These are phyloP conservation scores for Ophiosphaerella korrae DNA, from an alignment of 2,329 filamentous ascomycete species.

Conservation along the genomic window DNA sequence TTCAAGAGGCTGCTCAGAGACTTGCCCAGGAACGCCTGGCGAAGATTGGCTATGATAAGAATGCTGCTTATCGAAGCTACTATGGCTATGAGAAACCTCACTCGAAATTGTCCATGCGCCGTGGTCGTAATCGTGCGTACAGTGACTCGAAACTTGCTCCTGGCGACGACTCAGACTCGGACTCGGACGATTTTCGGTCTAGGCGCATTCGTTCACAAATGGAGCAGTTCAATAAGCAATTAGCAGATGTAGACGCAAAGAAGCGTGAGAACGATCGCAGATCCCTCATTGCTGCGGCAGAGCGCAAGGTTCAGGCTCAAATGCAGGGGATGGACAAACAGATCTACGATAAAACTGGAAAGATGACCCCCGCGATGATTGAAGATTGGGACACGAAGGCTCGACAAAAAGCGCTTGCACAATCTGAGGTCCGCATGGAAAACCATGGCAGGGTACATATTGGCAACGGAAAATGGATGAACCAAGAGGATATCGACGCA, in stretches of 20 bases:
- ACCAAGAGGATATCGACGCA: constrained; percentile 76
- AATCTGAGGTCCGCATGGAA: constrained; percentile 64
- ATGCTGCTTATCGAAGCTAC: constrained; percentile 72
- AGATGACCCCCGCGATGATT: constrained; percentile 69
- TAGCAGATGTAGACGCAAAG: constrained; percentile 71
- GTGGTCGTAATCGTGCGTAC: constrained; percentile 64
- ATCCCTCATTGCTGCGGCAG: constrained; percentile 75
- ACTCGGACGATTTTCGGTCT: constrained; percentile 69
- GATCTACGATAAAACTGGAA: constrained; percentile 76
- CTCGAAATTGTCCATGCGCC: constrained; percentile 57
- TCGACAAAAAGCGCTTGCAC: constrained; percentile 68
- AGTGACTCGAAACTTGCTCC: constrained; percentile 63
- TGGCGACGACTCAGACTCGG: constrained; percentile 32
- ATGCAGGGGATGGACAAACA: constrained; percentile 82
- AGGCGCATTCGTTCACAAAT: constrained; percentile 78
- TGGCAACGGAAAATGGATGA: constrained; percentile 80
- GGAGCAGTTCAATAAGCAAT: constrained; percentile 72
- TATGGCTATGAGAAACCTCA: constrained; percentile 67
- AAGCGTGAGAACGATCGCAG: constrained; percentile 79
- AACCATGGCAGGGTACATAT: constrained; percentile 68
- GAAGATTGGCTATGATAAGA: constrained; percentile 75
- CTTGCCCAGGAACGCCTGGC: constrained; percentile 82
- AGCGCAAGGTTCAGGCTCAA: constrained; percentile 80
- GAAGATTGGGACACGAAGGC: constrained; percentile 82
- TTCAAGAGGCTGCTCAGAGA: constrained; percentile 87